Evolutionary conservation across 2,329 filamentous ascomycete species (phyloP), one percentile per base, ranked within the genome.

Genomic region (Fusarium lyarnte): DNA sequence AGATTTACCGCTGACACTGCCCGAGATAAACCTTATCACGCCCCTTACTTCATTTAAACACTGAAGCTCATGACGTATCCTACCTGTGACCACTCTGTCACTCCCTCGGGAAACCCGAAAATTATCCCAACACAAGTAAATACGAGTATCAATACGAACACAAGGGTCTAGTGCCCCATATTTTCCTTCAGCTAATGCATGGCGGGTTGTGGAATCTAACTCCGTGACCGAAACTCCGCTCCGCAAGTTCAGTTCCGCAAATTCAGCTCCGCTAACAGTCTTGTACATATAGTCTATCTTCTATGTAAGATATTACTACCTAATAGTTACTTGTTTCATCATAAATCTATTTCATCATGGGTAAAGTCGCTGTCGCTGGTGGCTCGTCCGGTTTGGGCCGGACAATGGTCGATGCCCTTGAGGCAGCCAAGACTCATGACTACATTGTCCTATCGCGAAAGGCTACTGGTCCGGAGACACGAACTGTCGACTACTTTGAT

Each of bases 331-430:
- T 5, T 8, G 25, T 41, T 13, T 17, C 23, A 14, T 13, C 33
- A 33, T 4, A 5, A n/a, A 39, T 10, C 8, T 1, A 6, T 0
- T 1, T 8, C 4, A n/a, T 6, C 16, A 63, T 63, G 60, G 36
- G 43, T 1, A 60, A 27, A 11, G 6, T 63, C 19, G 60, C 27
- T 25, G 19, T 63, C 16, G 60, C 54, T 19, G 60, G 60, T 47
- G 54, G 60, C 2, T 63, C 60, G 14, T 42, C 54, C 12, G 54
- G 60, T 5, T 21, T 63, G 19, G 60, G 60, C 54, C 36, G 42
- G 6, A 23, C 60, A 2, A 60, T 49, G 21, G 43, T 42, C 3
- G 54, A 63, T 11, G 60, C 42, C 6, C 42, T 63, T 7, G 4
- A 23, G 1, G 42, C 43, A 23, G 35, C 60, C 14, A 42, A 42